Percentiles rank a stretch among this genome's conserved stretches.
Evolutionary conservation across 2,329 filamentous ascomycete genomes (phyloP).

Genomic region (Penicillium italicum): DNA sequence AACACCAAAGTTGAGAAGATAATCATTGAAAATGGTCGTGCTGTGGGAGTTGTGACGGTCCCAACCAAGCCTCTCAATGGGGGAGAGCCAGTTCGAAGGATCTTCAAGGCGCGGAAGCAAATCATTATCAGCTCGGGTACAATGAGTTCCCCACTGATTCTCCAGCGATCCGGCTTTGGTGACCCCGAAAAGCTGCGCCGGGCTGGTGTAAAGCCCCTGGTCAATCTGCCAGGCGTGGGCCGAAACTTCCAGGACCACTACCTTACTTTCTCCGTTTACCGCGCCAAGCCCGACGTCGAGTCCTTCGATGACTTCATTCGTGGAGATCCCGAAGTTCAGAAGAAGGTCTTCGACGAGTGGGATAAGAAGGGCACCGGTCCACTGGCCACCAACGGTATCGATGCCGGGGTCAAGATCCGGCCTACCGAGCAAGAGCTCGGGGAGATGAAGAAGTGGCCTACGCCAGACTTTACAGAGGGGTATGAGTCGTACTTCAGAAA

Average conservation of each 20-base stretch:
- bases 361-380: constrained; percentile 74
- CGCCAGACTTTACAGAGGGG: constrained; percentile 63
- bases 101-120: constrained; percentile 67
- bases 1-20: constrained; percentile 78
- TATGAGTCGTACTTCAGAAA: constrained; percentile 82
- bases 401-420: constrained; percentile 74
- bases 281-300: constrained; percentile 71
- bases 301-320: constrained; percentile 77
- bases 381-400: constrained; percentile 73
- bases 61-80: constrained; percentile 65
- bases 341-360: constrained; percentile 73
- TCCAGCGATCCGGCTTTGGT: constrained; percentile 71
- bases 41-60: constrained; percentile 68
- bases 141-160: constrained; percentile 68
- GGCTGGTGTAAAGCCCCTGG: constrained; percentile 64
- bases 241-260: constrained; percentile 76
- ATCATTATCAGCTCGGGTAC: constrained; percentile 71
- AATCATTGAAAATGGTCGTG: constrained; percentile 67
- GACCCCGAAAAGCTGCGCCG: constrained; percentile 67
- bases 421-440: constrained; percentile 65
- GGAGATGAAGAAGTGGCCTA: constrained; percentile 69
- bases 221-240: constrained; percentile 70
- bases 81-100: constrained; percentile 50
- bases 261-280: constrained; percentile 66
- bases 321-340: constrained; percentile 69